Conservation (phyloP, 2,329 filamentous ascomycete genomes). For the Nothomitra cinnamomea region DNA sequence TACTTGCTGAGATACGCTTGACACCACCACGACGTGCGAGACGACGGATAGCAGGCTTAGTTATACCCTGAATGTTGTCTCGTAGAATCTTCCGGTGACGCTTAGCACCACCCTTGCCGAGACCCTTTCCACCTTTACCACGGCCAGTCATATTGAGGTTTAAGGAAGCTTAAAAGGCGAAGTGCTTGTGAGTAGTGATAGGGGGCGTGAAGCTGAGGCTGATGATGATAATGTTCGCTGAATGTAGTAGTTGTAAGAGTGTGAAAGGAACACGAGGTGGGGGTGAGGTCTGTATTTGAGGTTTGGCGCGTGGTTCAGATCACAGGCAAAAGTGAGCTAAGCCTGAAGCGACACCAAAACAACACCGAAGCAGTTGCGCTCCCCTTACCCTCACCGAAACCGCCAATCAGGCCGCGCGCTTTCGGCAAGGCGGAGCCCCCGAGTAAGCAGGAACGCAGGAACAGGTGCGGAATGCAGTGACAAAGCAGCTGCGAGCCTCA, state of each 20-base stretch:
- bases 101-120: slow-evolving; percentile 37
- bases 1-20: slow-evolving; percentile 35
- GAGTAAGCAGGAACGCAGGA: background rate
- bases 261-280: background rate
- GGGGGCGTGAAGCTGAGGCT: background rate
- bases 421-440: no score
- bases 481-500: background rate
- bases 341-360: slow-evolving; percentile 2
- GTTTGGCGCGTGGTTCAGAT: slow-evolving; percentile 3
- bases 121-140: slow-evolving; percentile 37
- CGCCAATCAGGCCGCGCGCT: background rate
- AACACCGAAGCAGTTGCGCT: background rate
- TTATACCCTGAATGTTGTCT: slow-evolving; percentile 38
- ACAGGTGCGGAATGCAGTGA: background rate
- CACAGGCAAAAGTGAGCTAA: slow-evolving; percentile 5
- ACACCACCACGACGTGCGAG: slow-evolving; percentile 36
- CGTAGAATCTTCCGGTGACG: slow-evolving; percentile 37
- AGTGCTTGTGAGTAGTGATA: background rate
- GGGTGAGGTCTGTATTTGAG: slow-evolving; percentile 5
- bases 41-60: slow-evolving; percentile 36
- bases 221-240: background rate
- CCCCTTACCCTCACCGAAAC: slow-evolving; percentile 1
- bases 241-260: background rate
- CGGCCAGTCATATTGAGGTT: slow-evolving; percentile 27
- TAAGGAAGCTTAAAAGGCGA: slow-evolving; percentile 7